phyloP scores from a whole-genome alignment of 2,329 filamentous ascomycete species.

The Lecanicillium sp. region DNA sequence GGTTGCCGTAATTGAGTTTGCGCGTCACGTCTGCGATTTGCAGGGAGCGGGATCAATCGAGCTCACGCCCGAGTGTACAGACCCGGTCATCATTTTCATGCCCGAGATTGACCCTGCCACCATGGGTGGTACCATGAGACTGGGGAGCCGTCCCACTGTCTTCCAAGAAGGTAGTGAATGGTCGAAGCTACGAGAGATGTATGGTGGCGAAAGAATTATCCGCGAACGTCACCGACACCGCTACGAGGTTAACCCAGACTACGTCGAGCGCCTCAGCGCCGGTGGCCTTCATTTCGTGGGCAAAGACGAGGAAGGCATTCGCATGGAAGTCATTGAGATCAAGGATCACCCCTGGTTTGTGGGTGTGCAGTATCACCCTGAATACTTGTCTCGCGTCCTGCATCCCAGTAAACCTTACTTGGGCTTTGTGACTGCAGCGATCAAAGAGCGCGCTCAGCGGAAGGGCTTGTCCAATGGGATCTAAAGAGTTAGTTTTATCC shows the following conservation, averaged over 20 bases:
- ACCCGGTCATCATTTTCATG: constrained; percentile 83
- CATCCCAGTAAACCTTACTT: too few species aligned
- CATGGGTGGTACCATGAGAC: constrained; percentile 80
- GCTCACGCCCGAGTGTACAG: constrained; percentile 47
- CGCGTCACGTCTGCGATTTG: constrained; percentile 66
- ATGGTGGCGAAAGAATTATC: constrained; percentile 53
- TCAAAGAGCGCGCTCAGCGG: too few species aligned
- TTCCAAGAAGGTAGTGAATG: constrained; percentile 74
- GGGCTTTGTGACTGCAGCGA: too few species aligned
- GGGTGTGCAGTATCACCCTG: too few species aligned
- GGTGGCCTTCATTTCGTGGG: constrained; percentile 70
- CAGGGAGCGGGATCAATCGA: constrained; percentile 50
- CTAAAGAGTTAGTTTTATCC: too few species aligned
- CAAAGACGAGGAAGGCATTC: constrained; percentile 69
- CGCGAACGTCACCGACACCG: constrained; percentile 79
- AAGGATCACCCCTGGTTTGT: constrained; percentile 81
- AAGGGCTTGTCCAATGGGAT: too few species aligned
- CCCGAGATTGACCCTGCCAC: constrained; percentile 54
- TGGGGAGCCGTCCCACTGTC: constrained; percentile 65
- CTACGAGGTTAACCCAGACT: constrained; percentile 82
- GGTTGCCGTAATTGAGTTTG: constrained; percentile 83
- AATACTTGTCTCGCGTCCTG: constrained; percentile 73
- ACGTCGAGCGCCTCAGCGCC: constrained; percentile 60
- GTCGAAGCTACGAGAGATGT: constrained; percentile 70
- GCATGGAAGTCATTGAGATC: constrained; percentile 80